Percentiles rank a stretch among this genome's conserved stretches.
phyloP scores from a whole-genome alignment of 73 alveolate genomes.

The Durusdinium trenchii region DNA sequence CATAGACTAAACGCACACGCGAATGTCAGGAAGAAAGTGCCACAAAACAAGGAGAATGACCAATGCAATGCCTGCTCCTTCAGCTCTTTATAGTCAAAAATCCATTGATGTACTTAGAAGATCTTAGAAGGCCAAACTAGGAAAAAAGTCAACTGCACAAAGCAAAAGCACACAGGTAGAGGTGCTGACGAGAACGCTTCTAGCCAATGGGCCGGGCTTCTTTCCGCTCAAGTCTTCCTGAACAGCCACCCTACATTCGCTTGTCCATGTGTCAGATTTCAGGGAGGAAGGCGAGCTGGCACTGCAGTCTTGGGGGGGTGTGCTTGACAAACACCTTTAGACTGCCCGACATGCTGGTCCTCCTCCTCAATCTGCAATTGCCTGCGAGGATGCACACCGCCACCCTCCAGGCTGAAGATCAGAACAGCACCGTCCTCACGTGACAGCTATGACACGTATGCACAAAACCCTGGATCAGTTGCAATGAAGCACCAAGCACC shows the following conservation, averaged over 20 bases:
- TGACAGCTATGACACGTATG: not conserved
- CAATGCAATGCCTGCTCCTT: too few relatives aligned
- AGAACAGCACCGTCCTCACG: slow-evolving; percentile 77
- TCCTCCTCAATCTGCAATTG: slow-evolving; percentile 22
- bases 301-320: too few relatives aligned
- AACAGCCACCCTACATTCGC: not conserved
- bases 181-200: not conserved
- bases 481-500: too few relatives aligned
- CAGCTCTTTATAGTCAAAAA: too few relatives aligned
- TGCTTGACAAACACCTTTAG: too few relatives aligned
- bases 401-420: slow-evolving; percentile 72
- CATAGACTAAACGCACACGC: too few relatives aligned
- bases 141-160: not conserved
- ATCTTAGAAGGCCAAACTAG: too few relatives aligned
- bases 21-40: not conserved
- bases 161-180: not conserved
- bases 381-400: slow-evolving; percentile 25
- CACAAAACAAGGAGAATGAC: not conserved
- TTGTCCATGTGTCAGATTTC: too few relatives aligned
- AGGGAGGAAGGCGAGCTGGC: too few relatives aligned
- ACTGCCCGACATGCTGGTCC: not conserved
- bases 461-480: too few relatives aligned
- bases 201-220: not conserved
- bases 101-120: too few relatives aligned
- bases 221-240: not conserved